A percentile compares a stretch with the other conserved stretches of the same genome.
Evolutionary conservation across 345 rosid species (phyloP).

Genomic region (Citropsis articulata): DNA sequence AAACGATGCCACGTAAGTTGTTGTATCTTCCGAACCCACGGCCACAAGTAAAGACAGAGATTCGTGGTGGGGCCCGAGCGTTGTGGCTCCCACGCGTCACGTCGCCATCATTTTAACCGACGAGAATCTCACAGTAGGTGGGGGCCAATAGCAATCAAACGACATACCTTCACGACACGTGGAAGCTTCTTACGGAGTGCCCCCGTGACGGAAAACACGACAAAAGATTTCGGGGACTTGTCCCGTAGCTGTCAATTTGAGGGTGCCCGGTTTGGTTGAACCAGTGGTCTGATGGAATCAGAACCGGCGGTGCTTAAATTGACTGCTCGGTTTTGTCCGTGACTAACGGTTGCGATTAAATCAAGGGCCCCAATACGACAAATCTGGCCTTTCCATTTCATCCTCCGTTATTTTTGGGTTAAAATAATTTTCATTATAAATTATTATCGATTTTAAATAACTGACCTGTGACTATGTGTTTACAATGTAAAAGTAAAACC

Average conservation of each 20-base stretch:
- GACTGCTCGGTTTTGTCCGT: conserved; percentile 12
- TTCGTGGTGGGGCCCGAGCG: conserved; percentile 24
- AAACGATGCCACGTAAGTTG: too few relatives aligned
- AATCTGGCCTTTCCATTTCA: not conserved
- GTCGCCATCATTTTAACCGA: conserved; percentile 12
- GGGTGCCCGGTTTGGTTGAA: conserved; percentile 15
- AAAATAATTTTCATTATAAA: not conserved
- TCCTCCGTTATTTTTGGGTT: not conserved
- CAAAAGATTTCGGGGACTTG: not conserved
- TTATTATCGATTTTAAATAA: not conserved
- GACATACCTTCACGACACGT: not conserved
- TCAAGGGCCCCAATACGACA: conserved; percentile 12
- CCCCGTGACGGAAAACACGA: not conserved
- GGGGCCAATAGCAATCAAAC: not conserved
- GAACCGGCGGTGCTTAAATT: conserved; percentile 4
- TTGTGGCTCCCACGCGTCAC: conserved; percentile 20
- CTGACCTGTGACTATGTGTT: too few relatives aligned
- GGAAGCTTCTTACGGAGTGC: not conserved
- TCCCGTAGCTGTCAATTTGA: conserved; percentile 25
- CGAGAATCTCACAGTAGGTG: conserved; percentile 18
- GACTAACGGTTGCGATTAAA: conserved; percentile 12
- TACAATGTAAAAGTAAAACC: too few relatives aligned
- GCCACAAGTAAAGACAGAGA: conserved; percentile 40
- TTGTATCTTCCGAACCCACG: not conserved
- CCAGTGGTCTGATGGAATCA: not conserved